Evolutionary conservation across 176 grass and related monocot genomes (phyloP).

Genomic region (Bothriochloa decipiens): DNA sequence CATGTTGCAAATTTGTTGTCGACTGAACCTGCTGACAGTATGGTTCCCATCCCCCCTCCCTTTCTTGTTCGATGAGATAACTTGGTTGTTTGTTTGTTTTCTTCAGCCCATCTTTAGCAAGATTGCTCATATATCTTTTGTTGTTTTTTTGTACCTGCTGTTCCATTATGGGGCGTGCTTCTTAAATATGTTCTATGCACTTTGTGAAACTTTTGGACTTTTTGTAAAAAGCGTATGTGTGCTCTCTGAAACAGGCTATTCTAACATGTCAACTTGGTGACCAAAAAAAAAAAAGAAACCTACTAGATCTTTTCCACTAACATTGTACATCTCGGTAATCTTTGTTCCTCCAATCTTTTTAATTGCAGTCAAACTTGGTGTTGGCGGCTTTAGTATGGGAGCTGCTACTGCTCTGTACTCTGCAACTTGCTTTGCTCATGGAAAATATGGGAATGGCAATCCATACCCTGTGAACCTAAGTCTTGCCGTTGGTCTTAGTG

Average conservation of each 20-base stretch:
- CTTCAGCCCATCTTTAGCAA: constrained; percentile 23
- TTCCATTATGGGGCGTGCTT: not conserved
- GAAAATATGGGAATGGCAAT: constrained; percentile 94
- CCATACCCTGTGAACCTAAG: constrained; percentile 80
- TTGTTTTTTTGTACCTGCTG: not conserved
- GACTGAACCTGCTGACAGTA: constrained; percentile 90
- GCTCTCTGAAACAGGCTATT: constrained; percentile 16
- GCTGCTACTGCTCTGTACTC: constrained; percentile 90
- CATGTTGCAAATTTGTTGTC: constrained; percentile 97
- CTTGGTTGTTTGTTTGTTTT: not conserved
- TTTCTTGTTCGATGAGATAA: not conserved
- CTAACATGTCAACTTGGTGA: constrained; percentile 1
- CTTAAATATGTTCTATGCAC: not conserved
- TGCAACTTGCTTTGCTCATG: constrained; percentile 83
- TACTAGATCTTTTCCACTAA: not conserved
- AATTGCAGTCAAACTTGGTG: constrained; percentile 82
- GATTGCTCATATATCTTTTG: not conserved
- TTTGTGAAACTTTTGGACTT: not conserved
- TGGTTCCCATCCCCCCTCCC: constrained; percentile 19
- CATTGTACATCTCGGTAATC: not conserved
- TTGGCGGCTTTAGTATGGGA: constrained; percentile 99
- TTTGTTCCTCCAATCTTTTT: constrained; percentile 24
- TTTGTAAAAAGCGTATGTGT: not conserved
- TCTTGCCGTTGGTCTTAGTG: constrained; percentile 83
- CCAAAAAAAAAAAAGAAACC: not conserved